Evolutionary conservation across 148 eudicot species (phyloP).

Genomic region (Chenopodium formosanum): DNA sequence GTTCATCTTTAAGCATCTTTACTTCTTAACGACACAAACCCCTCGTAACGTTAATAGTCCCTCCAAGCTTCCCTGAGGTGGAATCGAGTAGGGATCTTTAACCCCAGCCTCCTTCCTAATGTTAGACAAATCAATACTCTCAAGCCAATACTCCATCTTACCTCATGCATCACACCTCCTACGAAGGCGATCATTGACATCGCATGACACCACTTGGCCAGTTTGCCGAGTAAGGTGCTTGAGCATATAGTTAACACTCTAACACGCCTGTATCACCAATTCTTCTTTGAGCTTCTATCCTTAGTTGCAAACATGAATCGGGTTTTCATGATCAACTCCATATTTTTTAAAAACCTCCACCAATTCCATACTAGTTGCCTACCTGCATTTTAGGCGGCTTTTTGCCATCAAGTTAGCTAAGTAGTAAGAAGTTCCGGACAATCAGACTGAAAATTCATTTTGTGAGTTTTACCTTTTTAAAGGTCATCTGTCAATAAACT

Average conservation of each 20-base stretch:
- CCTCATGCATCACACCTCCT: conserved; percentile 81
- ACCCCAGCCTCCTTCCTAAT: conserved; percentile 75
- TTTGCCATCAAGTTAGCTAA: background rate
- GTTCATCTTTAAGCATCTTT: conserved; percentile 34
- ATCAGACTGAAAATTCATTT: background rate
- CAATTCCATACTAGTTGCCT: conserved; percentile 58
- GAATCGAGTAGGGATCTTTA: conserved; percentile 84
- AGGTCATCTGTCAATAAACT: conserved; percentile 37
- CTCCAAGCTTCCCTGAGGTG: conserved; percentile 91
- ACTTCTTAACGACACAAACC: conserved; percentile 36
- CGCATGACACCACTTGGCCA: conserved; percentile 65
- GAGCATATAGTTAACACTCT: conserved; percentile 58
- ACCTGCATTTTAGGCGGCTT: conserved; percentile 40
- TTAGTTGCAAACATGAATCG: conserved; percentile 62
- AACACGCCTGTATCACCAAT: conserved; percentile 93
- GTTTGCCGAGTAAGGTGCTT: conserved; percentile 63
- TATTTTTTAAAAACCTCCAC: conserved; percentile 61
- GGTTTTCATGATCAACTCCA: conserved; percentile 51
- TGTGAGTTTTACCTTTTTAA: conserved; percentile 24
- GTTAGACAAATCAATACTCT: conserved; percentile 64
- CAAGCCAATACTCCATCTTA: conserved; percentile 92
- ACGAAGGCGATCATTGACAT: conserved; percentile 68
- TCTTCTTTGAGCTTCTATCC: conserved; percentile 65
- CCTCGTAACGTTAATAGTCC: conserved; percentile 28
- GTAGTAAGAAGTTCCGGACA: background rate